phyloP scores from a whole-genome alignment of 2,329 filamentous ascomycete species.

The Alternaria burnsii region DNA sequence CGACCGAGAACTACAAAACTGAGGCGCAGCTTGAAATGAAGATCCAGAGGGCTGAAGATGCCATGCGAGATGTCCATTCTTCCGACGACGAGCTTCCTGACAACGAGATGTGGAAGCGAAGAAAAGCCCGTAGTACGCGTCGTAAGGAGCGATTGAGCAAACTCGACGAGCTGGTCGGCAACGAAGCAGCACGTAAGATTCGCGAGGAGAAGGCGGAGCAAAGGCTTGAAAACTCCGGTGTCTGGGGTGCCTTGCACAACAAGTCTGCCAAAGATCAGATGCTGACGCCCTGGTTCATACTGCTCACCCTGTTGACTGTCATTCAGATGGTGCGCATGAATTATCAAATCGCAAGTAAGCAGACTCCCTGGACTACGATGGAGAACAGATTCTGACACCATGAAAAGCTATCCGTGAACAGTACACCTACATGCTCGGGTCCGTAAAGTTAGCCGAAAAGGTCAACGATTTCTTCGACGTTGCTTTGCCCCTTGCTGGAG shows the following conservation, averaged over 20 bases:
- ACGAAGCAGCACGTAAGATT: constrained; percentile 68
- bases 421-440: constrained; percentile 76
- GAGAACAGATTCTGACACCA: not conserved
- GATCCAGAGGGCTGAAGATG: constrained; percentile 42
- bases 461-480: constrained; percentile 86
- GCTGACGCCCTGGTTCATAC: constrained; percentile 79
- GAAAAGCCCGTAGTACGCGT: constrained; percentile 44
- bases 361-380: not conserved
- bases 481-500: constrained; percentile 81
- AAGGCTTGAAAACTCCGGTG: constrained; percentile 73
- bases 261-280: constrained; percentile 76
- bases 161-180: constrained; percentile 76
- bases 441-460: constrained; percentile 65
- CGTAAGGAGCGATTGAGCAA: constrained; percentile 70
- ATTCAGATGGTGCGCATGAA: constrained; percentile 73
- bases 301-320: constrained; percentile 81
- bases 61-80: constrained; percentile 57
- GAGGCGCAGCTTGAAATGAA: constrained; percentile 47
- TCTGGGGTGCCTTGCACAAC: constrained; percentile 86
- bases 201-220: constrained; percentile 68
- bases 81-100: constrained; percentile 64
- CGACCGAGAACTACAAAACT: constrained; percentile 80
- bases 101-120: constrained; percentile 57
- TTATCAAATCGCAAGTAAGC: constrained; percentile 79
- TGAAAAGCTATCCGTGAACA: constrained; percentile 72